A percentile compares a stretch with the other conserved stretches of the same genome.
Evolutionary conservation across 768 basidiomycete genomes (phyloP).

Genomic region (Trametes cinnabarina): DNA sequence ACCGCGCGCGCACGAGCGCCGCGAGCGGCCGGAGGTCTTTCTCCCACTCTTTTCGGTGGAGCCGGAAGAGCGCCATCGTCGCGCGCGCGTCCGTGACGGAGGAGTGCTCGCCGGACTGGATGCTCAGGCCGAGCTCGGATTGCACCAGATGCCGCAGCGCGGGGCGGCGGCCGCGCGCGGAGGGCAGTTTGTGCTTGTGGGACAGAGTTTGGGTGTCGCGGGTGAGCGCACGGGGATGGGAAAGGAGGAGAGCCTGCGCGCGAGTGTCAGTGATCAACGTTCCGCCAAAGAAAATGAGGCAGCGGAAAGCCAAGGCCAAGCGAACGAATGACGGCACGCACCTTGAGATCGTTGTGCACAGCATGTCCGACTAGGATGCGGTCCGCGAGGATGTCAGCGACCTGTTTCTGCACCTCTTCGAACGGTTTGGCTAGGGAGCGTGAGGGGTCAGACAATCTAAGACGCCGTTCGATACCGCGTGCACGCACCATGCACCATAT

Average conservation of each 20-base stretch:
- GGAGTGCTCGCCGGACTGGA: conserved; percentile 87
- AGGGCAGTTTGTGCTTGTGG: conserved; percentile 50
- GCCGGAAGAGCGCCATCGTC: conserved; percentile 88
- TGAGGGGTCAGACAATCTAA: too few species aligned
- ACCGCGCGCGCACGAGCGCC: not conserved
- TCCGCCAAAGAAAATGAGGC: not conserved
- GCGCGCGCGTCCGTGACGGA: conserved; percentile 93
- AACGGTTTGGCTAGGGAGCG: conserved; percentile 64
- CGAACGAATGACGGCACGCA: conserved; percentile 21
- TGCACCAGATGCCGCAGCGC: conserved; percentile 78
- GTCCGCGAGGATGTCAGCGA: conserved; percentile 74
- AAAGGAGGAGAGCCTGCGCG: conserved; percentile 60
- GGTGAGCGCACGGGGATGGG: conserved; percentile 61
- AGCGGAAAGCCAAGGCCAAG: too few species aligned
- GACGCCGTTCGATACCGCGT: not conserved
- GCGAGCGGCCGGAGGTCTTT: conserved; percentile 12
- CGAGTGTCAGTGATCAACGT: not conserved
- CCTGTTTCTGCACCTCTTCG: conserved; percentile 72
- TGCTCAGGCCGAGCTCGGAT: conserved; percentile 73
- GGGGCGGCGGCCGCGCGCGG: conserved; percentile 57
- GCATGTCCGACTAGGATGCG: conserved; percentile 89
- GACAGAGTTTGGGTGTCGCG: conserved; percentile 72
- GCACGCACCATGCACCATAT: conserved; percentile 64
- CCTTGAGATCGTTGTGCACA: conserved; percentile 87
- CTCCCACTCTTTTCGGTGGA: conserved; percentile 85